Percentiles rank a stretch among this genome's conserved stretches.
These are phyloP conservation scores for Ustilago cynodontis DNA, from an alignment of 1,284 basidiomycete species.

Conservation along the genomic window DNA sequence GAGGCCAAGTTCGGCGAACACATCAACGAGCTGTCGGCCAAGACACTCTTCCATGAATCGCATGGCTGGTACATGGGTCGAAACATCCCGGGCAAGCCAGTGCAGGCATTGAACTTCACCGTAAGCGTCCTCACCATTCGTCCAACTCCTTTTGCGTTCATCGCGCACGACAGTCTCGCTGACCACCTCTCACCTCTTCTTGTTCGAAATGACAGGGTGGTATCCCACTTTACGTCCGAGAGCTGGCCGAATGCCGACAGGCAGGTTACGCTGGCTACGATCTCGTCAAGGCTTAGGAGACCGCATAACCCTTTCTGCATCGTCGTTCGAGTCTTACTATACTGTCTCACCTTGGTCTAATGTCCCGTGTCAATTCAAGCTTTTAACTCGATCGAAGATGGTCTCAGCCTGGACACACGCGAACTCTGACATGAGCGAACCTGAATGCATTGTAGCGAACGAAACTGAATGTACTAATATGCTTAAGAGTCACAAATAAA, in stretches of 20 bases:
- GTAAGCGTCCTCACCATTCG: neutral
- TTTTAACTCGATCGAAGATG: neutral
- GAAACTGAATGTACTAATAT: neutral
- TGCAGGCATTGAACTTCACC: constrained; percentile 54
- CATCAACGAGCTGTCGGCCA: constrained; percentile 53
- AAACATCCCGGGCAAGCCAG: constrained; percentile 50
- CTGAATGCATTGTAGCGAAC: constrained; percentile 5
- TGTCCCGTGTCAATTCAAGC: neutral
- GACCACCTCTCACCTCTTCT: neutral
- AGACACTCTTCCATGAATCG: constrained; percentile 53
- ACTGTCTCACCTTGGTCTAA: neutral
- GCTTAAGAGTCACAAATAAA: neutral
- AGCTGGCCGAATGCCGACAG: constrained; percentile 43
- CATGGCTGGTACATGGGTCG: constrained; percentile 60
- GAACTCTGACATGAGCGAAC: neutral
- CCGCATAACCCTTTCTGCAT: neutral
- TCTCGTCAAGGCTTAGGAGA: constrained; percentile 29
- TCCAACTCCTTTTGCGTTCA: neutral
- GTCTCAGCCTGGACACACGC: neutral
- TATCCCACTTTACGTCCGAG: constrained; percentile 49
- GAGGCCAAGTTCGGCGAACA: constrained; percentile 52
- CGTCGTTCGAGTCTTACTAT: neutral
- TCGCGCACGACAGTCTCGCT: neutral
- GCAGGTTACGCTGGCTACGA: constrained; percentile 42
- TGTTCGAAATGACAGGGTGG: constrained; percentile 31